These are phyloP conservation scores for Allodekkera sacchari DNA, from an alignment of 805 yeast genomes.

Conservation along the genomic window DNA sequence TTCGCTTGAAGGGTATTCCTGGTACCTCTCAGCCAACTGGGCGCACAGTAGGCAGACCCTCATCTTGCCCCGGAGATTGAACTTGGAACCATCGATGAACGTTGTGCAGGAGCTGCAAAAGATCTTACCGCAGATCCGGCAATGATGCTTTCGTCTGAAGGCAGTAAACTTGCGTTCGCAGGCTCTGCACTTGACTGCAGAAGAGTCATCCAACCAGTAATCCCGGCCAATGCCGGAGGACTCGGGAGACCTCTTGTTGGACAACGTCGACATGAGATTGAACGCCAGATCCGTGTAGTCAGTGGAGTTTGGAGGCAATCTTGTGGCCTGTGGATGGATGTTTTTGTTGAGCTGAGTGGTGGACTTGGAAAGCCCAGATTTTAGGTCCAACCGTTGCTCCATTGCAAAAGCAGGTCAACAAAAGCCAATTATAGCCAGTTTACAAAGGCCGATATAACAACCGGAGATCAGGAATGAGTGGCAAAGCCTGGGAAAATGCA, in stretches of 20 bases:
- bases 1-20: conserved; percentile 58
- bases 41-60: conserved; percentile 73
- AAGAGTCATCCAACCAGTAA: conserved; percentile 95
- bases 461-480: too few species aligned
- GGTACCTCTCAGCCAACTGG: conserved; percentile 53
- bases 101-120: conserved; percentile 80
- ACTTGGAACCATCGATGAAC: conserved; percentile 55
- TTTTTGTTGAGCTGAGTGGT: conserved; percentile 19
- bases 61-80: conserved; percentile 60
- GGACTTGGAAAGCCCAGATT: conserved; percentile 9
- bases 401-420: too few species aligned
- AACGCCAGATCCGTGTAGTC: conserved; percentile 16
- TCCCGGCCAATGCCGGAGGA: conserved; percentile 52
- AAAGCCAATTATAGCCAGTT: too few species aligned
- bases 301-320: conserved; percentile 5
- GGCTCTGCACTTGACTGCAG: conserved; percentile 78
- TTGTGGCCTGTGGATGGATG: conserved; percentile 8
- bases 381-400: too few species aligned
- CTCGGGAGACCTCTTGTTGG: conserved; percentile 13
- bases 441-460: too few species aligned
- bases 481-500: too few species aligned
- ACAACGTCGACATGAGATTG: conserved; percentile 15
- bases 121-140: conserved; percentile 93
- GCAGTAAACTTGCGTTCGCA: conserved; percentile 78
- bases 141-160: conserved; percentile 87